These are phyloP conservation scores for Malania oleifera DNA, from an alignment of 164 flowering plant genomes.

Conservation along the genomic window DNA sequence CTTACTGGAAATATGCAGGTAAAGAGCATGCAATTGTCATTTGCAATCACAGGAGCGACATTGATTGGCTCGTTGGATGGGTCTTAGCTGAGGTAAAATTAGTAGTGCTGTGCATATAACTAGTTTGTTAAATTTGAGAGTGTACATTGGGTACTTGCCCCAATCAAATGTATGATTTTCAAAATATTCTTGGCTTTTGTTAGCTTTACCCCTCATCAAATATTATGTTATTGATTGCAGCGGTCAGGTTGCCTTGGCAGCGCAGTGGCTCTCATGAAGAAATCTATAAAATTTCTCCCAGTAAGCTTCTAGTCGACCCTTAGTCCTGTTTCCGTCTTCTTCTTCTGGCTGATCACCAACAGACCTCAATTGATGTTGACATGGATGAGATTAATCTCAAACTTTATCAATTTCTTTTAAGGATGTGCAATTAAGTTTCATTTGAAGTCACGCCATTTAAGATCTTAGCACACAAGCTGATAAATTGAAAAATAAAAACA, in stretches of 20 bases:
- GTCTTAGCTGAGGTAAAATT: constrained; percentile 2
- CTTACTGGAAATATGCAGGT: neutral
- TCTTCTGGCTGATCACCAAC: neutral
- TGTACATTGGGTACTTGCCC: too few relatives aligned
- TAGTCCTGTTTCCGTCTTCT: neutral
- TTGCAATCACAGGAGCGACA: neutral
- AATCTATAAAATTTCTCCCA: neutral
- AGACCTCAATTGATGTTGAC: too few relatives aligned
- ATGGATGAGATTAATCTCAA: too few relatives aligned
- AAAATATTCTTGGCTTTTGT: too few relatives aligned
- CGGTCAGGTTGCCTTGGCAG: constrained; percentile 3
- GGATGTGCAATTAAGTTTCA: neutral
- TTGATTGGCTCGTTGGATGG: constrained; percentile 5
- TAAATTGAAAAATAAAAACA: too few relatives aligned
- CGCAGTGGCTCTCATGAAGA: neutral
- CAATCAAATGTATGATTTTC: too few relatives aligned
- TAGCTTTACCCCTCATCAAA: too few relatives aligned
- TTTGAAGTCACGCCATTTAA: neutral
- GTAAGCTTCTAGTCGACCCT: neutral
- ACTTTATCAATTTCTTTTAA: too few relatives aligned
- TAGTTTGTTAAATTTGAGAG: too few relatives aligned
- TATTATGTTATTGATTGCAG: too few relatives aligned
- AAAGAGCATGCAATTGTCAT: constrained; percentile 1
- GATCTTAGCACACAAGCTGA: too few relatives aligned
- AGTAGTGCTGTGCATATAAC: too few relatives aligned